These are phyloP conservation scores for Apiospora phragmitis DNA, from an alignment of 2,329 filamentous ascomycete genomes.

Conservation along the genomic window DNA sequence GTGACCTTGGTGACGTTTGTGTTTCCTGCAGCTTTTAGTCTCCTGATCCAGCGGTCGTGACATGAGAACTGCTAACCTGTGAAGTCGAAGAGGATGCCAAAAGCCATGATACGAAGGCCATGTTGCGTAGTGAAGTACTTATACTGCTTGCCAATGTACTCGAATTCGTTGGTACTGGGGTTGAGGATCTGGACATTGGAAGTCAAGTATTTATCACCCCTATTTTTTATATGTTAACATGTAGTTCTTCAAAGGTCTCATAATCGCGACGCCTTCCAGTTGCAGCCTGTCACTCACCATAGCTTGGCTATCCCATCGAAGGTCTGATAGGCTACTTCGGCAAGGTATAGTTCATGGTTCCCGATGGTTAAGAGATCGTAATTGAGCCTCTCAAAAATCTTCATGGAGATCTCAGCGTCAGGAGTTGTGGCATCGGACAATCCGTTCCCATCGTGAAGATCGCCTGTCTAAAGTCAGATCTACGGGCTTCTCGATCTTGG, in stretches of 20 bases:
- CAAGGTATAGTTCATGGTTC: conserved; percentile 67
- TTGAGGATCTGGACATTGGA: conserved; percentile 57
- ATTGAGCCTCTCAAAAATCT: conserved; percentile 42
- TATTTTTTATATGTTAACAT: conserved; percentile 43
- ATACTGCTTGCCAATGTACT: conserved; percentile 44
- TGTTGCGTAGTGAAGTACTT: conserved; percentile 75
- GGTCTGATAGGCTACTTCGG: conserved; percentile 61
- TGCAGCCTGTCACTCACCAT: conserved; percentile 34
- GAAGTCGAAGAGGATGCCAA: conserved; percentile 96
- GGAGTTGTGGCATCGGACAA: conserved; percentile 87
- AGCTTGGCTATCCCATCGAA: conserved; percentile 59
- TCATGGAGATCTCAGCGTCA: conserved; percentile 66
- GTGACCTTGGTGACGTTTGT: conserved; percentile 83
- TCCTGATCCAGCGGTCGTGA: conserved; percentile 62
- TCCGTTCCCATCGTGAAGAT: conserved; percentile 90
- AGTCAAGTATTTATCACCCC: conserved; percentile 72
- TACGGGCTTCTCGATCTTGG: conserved; percentile 57
- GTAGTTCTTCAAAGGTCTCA: too few species aligned
- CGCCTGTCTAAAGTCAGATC: conserved; percentile 58
- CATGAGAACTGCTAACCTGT: conserved; percentile 54
- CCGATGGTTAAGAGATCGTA: conserved; percentile 47
- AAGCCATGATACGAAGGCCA: conserved; percentile 78
- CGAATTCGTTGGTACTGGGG: conserved; percentile 36
- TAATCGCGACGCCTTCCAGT: not conserved
- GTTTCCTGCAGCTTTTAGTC: conserved; percentile 59